Base-by-base conservation (phyloP, 805 yeast species). In the Wickerhamomyces chambardii region DNA sequence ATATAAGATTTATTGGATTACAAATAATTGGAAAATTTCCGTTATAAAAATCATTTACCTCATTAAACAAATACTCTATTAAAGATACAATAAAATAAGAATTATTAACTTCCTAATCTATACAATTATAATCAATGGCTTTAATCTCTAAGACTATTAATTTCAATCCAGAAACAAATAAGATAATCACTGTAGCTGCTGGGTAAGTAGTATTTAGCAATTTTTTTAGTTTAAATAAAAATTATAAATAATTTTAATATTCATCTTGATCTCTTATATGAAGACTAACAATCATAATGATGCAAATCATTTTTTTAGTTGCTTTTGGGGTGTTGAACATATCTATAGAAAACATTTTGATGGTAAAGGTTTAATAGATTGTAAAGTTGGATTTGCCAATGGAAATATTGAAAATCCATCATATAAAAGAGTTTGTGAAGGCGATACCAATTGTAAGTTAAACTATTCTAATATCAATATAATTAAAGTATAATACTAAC, bases 321-420 rank as follows among this genome's bases (percentile, higher is more conserved):
- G 95, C 51, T 84, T 82, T 61, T 84, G 95, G 95, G 94, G 94
- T 15, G 86, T 82, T 12, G 97, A 90, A 49, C 83, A 80, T 45
- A 76, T 89, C 18, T 87, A 73, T 63, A 63, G 80, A 43, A 84
- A 83, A 55, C 70, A 83, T 44, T 83, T 75, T 50, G 71, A 66
- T 15, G 66, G 59, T 35, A 76, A 71, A 51, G 86, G 85, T 24
- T 57, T 90, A 16, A 53, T 79, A 10, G 96, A 84, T 52, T 67
- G 78, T 30, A 77, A 75, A 52, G 97, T 90, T 11, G 98, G 98
- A 3, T 92, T 79, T 57, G 84, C 95, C 31, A 94, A 92, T 44
- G 97, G 97, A 10, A 40, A 45, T 16, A 59, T 64, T 2, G 32
- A 45, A 1, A 50, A 58, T 29, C 86, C 89, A 16, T 59, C 74